These are phyloP conservation scores for Auriculariales sp. DNA, from an alignment of 768 basidiomycete genomes.

Conservation along the genomic window DNA sequence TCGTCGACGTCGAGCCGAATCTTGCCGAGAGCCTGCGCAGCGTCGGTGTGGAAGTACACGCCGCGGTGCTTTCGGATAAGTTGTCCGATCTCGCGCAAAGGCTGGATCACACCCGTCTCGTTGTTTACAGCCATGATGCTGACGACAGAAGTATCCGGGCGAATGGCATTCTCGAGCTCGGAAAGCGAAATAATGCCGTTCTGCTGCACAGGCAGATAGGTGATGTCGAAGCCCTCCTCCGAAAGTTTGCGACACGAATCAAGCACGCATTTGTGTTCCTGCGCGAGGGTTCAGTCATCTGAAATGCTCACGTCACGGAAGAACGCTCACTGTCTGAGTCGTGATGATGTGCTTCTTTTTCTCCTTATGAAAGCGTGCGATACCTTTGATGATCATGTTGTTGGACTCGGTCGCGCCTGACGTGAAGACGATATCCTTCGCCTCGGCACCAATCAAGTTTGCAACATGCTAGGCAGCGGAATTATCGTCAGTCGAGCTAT, in stretches of 20 bases:
- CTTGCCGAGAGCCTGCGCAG: conserved; percentile 89
- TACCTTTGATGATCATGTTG: conserved; percentile 94
- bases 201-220: conserved; percentile 85
- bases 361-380: conserved; percentile 88
- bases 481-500: conserved; percentile 1
- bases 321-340: conserved; percentile 80
- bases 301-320: conserved; percentile 7
- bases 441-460: conserved; percentile 81
- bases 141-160: conserved; percentile 85
- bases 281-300: conserved; percentile 2
- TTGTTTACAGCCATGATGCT: conserved; percentile 99
- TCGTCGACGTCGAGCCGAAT: conserved; percentile 87
- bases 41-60: conserved; percentile 93
- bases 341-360: conserved; percentile 91
- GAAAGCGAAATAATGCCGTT: conserved; percentile 74
- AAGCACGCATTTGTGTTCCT: conserved; percentile 99
- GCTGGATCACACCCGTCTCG: conserved; percentile 97
- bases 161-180: conserved; percentile 73
- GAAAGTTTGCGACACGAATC: conserved; percentile 92
- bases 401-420: conserved; percentile 97
- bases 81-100: conserved; percentile 85
- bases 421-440: conserved; percentile 94
- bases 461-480: conserved; percentile 60
- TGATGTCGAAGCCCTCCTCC: conserved; percentile 95
- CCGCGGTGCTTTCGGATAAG: conserved; percentile 77